These are phyloP conservation scores for Ilex asprella DNA, from an alignment of 257 asterid species.

Conservation along the genomic window DNA sequence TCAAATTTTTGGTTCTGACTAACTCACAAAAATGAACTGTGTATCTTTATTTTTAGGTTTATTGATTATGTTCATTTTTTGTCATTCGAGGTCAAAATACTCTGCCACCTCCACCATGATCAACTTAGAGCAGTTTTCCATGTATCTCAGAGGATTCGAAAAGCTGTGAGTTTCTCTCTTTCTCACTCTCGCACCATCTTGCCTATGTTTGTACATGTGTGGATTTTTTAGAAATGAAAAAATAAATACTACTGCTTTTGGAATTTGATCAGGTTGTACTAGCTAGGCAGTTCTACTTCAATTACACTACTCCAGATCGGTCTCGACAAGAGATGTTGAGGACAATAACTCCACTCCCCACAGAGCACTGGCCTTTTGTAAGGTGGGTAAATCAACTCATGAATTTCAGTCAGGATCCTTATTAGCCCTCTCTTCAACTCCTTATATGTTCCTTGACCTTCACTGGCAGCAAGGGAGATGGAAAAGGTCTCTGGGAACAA, in stretches of 20 bases:
- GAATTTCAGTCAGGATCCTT: background rate
- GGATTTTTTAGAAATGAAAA: background rate
- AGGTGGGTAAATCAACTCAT: slow-evolving; percentile 34
- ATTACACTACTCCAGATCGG: slow-evolving; percentile 92
- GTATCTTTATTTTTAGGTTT: too few relatives aligned
- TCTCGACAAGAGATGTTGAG: slow-evolving; percentile 79
- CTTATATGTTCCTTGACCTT: background rate
- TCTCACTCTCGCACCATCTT: background rate
- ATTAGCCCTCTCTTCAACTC: background rate
- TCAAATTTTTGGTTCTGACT: too few relatives aligned
- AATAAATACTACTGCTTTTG: too few relatives aligned
- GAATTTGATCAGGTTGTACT: slow-evolving; percentile 49
- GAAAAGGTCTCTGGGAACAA: slow-evolving; percentile 28
- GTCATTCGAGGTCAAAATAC: slow-evolving; percentile 57
- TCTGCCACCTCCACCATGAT: slow-evolving; percentile 94
- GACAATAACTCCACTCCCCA: slow-evolving; percentile 73
- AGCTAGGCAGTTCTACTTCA: slow-evolving; percentile 81
- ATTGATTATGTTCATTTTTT: too few relatives aligned
- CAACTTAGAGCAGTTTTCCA: slow-evolving; percentile 90
- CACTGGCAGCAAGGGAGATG: slow-evolving; percentile 55
- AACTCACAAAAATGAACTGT: too few relatives aligned
- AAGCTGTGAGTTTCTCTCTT: slow-evolving; percentile 59
- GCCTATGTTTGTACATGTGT: background rate
- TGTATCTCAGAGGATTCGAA: slow-evolving; percentile 81
- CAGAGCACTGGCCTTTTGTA: slow-evolving; percentile 78